Conservation (phyloP, 169 alveolate species). For the Neospora caninum region DNA sequence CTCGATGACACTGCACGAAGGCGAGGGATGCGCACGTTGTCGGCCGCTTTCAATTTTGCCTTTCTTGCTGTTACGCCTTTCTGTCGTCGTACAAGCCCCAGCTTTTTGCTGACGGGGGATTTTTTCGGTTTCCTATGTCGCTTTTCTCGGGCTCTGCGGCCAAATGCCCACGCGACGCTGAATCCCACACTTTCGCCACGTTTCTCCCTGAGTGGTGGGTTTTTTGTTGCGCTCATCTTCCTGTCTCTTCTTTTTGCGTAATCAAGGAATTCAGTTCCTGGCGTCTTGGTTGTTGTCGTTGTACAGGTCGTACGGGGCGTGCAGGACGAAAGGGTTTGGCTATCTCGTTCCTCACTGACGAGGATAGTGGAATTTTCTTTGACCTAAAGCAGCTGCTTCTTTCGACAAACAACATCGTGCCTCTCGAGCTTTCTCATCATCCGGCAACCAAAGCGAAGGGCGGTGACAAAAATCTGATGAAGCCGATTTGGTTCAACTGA, state of each 20-base stretch:
- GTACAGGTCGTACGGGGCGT: constrained; percentile 93
- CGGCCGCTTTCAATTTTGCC: no score
- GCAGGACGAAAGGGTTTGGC: constrained; percentile 98
- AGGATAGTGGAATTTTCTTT: constrained; percentile 84
- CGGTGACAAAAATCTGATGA: constrained; percentile 51
- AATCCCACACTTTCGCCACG: neutral
- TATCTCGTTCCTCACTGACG: constrained; percentile 92
- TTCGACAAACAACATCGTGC: constrained; percentile 90
- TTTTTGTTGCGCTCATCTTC: neutral
- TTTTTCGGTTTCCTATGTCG: no score
- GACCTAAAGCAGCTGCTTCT: constrained; percentile 91
- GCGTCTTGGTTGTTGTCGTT: neutral
- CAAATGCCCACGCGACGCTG: no score
- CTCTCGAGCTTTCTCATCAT: constrained; percentile 89
- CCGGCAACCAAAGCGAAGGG: constrained; percentile 87
- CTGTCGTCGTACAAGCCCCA: no score
- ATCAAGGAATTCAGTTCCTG: neutral
- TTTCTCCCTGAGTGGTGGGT: neutral
- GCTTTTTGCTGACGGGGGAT: no score
- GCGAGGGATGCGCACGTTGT: neutral
- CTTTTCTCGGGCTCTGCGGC: no score
- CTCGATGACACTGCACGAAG: neutral
- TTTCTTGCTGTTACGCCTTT: no score
- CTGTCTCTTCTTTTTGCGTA: neutral
- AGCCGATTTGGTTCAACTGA: constrained; percentile 51